phyloP scores from a whole-genome alignment of 768 basidiomycete species.

The Termitomyces sp. region DNA sequence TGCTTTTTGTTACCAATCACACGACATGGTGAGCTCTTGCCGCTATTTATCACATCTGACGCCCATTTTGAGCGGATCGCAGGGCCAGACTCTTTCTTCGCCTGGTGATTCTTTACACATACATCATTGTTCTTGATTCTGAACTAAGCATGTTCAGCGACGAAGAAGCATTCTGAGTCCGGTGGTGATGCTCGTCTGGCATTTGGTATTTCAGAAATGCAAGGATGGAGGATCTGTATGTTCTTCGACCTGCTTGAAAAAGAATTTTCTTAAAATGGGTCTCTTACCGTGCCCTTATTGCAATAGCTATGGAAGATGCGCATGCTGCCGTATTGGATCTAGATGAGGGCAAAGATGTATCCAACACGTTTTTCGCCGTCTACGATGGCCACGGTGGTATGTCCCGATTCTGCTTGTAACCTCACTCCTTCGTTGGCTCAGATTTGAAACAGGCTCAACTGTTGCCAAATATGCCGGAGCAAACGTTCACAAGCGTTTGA shows the following conservation, averaged over 20 bases:
- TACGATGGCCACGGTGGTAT: constrained; percentile 98
- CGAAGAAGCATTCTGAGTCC: constrained; percentile 71
- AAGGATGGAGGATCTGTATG: constrained; percentile 98
- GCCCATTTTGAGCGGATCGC: constrained; percentile 14
- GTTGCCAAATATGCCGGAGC: constrained; percentile 87
- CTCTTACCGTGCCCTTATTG: background rate
- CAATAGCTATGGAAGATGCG: constrained; percentile 93
- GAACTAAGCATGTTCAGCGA: constrained; percentile 42
- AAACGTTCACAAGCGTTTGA: constrained; percentile 74
- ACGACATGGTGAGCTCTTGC: constrained; percentile 25
- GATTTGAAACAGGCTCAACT: constrained; percentile 51
- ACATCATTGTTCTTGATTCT: constrained; percentile 7
- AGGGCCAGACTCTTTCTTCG: constrained; percentile 86
- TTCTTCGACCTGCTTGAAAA: constrained; percentile 20
- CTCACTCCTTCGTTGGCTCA: constrained; percentile 4
- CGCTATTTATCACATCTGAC: constrained; percentile 4
- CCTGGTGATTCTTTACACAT: constrained; percentile 49
- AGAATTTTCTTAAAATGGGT: background rate
- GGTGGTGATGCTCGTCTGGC: constrained; percentile 67
- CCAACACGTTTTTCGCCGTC: constrained; percentile 88
- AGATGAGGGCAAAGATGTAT: constrained; percentile 41
- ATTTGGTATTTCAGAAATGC: constrained; percentile 93
- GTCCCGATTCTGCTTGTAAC: constrained; percentile 17
- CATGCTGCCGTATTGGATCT: constrained; percentile 75
- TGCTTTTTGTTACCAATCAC: constrained; percentile 8